phyloP scores from a whole-genome alignment of 306 rosid genomes.

The Psophocarpus tetragonolobus region DNA sequence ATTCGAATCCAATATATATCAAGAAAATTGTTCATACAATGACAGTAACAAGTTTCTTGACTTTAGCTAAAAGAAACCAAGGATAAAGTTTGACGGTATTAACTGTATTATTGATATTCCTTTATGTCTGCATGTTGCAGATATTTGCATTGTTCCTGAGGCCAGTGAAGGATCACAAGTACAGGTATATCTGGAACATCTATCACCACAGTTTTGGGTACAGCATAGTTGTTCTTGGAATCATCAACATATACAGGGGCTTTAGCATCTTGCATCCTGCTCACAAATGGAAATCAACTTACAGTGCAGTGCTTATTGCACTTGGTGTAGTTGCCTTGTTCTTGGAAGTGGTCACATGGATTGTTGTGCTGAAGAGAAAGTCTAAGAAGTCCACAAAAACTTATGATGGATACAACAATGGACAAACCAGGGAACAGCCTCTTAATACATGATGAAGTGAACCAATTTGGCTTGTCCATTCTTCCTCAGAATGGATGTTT shows the following conservation, averaged over 20 bases:
- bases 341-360: constrained; percentile 79
- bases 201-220: constrained; percentile 84
- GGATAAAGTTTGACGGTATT: not conserved
- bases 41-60: no score
- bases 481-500: not conserved
- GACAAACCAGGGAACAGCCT: constrained; percentile 40
- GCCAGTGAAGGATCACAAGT: constrained; percentile 79
- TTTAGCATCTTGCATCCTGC: constrained; percentile 56
- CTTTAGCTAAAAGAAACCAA: not conserved
- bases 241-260: constrained; percentile 75
- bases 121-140: constrained; percentile 39
- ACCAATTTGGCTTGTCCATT: not conserved
- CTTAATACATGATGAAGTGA: not conserved
- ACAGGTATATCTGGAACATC: constrained; percentile 69
- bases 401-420: constrained; percentile 51
- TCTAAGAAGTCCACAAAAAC: constrained; percentile 54
- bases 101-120: not conserved
- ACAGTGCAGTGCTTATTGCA: constrained; percentile 39
- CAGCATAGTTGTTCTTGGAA: constrained; percentile 51
- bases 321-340: constrained; percentile 59
- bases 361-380: constrained; percentile 62
- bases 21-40: not conserved
- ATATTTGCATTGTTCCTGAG: constrained; percentile 75
- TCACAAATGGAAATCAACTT: constrained; percentile 61
- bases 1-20: not conserved